phyloP scores from a whole-genome alignment of 2,329 filamentous ascomycete species.

The Phaeosphaeriaceae sp. region DNA sequence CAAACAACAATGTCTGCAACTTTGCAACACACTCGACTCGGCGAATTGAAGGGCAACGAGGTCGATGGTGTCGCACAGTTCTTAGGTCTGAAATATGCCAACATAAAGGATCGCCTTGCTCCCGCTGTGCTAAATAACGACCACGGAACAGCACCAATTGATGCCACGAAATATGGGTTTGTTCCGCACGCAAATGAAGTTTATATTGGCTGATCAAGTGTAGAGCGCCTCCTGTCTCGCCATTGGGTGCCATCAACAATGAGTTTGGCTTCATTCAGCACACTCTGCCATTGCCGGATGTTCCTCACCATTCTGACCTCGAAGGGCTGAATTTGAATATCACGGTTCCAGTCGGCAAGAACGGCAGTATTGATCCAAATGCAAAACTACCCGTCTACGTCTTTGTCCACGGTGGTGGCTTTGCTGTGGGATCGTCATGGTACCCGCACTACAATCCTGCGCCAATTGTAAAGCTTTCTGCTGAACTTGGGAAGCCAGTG shows the following conservation, averaged over 20 bases:
- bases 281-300: slow-evolving; percentile 47
- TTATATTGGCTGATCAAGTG: not conserved
- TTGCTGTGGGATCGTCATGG: slow-evolving; percentile 57
- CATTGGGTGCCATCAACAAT: slow-evolving; percentile 50
- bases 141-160: slow-evolving; percentile 25
- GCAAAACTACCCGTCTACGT: slow-evolving; percentile 58
- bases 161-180: slow-evolving; percentile 48
- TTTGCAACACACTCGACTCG: slow-evolving; percentile 29
- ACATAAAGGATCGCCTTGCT: slow-evolving; percentile 47
- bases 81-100: slow-evolving; percentile 50
- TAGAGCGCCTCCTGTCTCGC: slow-evolving; percentile 47
- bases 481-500: slow-evolving; percentile 53
- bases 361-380: slow-evolving; percentile 24
- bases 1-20: slow-evolving; percentile 23
- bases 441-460: slow-evolving; percentile 61
- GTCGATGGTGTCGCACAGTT: slow-evolving; percentile 41
- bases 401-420: slow-evolving; percentile 63
- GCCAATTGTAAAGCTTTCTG: slow-evolving; percentile 55
- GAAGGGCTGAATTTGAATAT: slow-evolving; percentile 63
- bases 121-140: slow-evolving; percentile 38
- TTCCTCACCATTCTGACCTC: slow-evolving; percentile 53
- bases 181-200: not conserved
- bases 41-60: slow-evolving; percentile 33
- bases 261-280: slow-evolving; percentile 61
- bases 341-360: slow-evolving; percentile 48